Base-by-base conservation (phyloP, 257 asterid species). In the Solanum chilense region DNA sequence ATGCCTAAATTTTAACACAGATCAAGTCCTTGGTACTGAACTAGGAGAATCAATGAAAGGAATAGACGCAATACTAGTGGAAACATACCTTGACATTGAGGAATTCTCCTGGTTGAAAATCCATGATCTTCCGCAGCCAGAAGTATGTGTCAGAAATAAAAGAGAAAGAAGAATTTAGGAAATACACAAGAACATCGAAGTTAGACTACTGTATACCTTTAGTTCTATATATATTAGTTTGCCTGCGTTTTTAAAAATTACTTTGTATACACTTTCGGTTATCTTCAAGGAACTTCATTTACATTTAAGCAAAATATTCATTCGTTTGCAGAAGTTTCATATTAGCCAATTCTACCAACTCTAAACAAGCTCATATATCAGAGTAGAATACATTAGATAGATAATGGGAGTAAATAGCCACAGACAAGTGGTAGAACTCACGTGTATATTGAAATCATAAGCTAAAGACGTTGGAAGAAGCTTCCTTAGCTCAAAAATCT, bases 101-200 rank as follows among this genome's bases (percentile, higher is more conserved):
- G 91, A 93, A 97, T 86, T 97, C 99, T 45, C 99, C 99, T 0
- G 98, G 98, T 90, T 97, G 97, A 92, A 97, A 97, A 91, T 97
- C 99, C 99, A 97, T 97, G 86, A 97, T 93, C 99, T 95, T 96
- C 89, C 88, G 85, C 66, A 81, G 14, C 78, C 66, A 86, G 14
- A 78, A 89, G 49, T 18, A 80, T 47, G 66, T 45, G 68, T 14
- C 25, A 10, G 42, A 47, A 80, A 80, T 41, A 47, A 16, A 47
- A 45, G 68, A 27, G 33, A 45, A 47, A 2, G 21, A 77, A 41
- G 33, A 68, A 41, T 25, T 85, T 66, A 85, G 78, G 76, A 44
- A 84, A 21, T 14, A 64, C n/a, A n/a, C 20, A 18, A 37, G 87
- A 73, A 85, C 16, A 84, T 62, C 78, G n/a, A 85, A 68, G 81